Evolutionary conservation across 495 filamentous ascomycete genomes (phyloP).

Genomic region (Hyphodiscus hymeniophilus): DNA sequence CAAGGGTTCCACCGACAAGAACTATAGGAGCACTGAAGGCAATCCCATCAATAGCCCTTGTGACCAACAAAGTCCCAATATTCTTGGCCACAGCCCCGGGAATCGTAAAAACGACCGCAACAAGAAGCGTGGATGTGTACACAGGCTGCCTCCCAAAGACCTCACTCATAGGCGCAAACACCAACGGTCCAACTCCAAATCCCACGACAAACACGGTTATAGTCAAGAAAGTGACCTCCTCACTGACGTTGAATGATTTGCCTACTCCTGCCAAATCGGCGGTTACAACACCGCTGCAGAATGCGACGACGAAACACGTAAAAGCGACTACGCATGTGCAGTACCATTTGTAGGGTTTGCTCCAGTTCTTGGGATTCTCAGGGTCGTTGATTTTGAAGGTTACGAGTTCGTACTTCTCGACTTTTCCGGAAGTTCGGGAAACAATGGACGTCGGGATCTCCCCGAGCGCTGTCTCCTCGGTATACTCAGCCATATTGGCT

Average conservation of each 20-base stretch:
- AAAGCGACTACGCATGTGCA: background rate
- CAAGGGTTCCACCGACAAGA: background rate
- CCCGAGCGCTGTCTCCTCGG: conserved; percentile 94
- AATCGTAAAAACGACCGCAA: background rate
- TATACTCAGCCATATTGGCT: conserved; percentile 38
- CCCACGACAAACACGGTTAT: background rate
- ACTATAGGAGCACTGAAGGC: background rate
- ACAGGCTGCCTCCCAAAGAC: background rate
- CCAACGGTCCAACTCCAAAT: background rate
- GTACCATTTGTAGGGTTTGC: background rate
- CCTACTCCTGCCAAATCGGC: background rate
- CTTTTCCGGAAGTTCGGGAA: background rate
- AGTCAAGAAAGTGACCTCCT: background rate
- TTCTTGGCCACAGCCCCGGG: background rate
- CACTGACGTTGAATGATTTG: background rate
- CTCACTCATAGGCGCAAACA: background rate
- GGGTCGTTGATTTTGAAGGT: conserved; percentile 37
- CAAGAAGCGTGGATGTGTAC: background rate
- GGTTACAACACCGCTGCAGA: background rate
- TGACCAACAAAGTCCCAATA: background rate
- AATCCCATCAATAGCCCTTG: background rate
- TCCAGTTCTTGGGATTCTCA: conserved; percentile 73
- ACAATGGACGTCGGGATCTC: conserved; percentile 52
- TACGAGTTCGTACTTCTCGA: too few relatives aligned
- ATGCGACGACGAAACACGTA: background rate